These are phyloP conservation scores for Podospora pseudopauciseta DNA, from an alignment of 495 filamentous ascomycete species.

Conservation along the genomic window DNA sequence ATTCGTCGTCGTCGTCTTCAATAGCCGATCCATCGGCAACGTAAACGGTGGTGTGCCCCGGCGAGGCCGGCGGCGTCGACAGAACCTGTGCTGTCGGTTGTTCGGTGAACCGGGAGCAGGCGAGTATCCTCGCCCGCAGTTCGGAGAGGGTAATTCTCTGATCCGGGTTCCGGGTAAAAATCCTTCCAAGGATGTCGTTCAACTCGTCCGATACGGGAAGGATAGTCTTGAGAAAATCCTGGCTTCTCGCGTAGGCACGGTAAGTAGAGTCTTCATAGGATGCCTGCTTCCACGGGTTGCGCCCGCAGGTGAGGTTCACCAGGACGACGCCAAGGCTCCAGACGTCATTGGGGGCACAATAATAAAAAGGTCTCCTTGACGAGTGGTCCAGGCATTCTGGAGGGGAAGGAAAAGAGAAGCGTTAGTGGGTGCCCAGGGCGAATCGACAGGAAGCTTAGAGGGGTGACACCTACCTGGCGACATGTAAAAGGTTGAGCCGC, in stretches of 20 bases:
- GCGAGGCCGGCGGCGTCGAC: conserved; percentile 38
- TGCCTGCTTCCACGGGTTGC: conserved; percentile 98
- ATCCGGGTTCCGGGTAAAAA: conserved; percentile 85
- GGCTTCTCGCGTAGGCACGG: conserved; percentile 81
- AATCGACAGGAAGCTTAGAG: conserved; percentile 1
- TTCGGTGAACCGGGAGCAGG: conserved; percentile 72
- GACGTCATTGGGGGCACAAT: conserved; percentile 90
- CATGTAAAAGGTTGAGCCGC: conserved; percentile 99
- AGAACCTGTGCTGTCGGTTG: conserved; percentile 29
- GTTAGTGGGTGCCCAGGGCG: conserved; percentile 26
- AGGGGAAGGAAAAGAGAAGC: conserved; percentile 21
- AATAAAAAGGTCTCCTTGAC: conserved; percentile 78
- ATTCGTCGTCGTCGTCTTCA: conserved; percentile 32
- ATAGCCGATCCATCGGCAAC: conserved; percentile 44
- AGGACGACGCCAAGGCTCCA: conserved; percentile 98
- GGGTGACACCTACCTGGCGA: conserved; percentile 72
- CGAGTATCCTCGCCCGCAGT: conserved; percentile 69
- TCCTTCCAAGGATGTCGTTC: conserved; percentile 78
- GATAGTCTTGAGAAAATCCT: conserved; percentile 86
- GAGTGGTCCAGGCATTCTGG: conserved; percentile 90
- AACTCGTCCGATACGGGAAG: conserved; percentile 87
- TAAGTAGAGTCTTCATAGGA: conserved; percentile 93
- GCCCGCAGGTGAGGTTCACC: conserved; percentile 94
- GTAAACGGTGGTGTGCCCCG: conserved; percentile 38
- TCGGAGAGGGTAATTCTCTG: conserved; percentile 83